Evolutionary conservation across 768 basidiomycete genomes (phyloP), one percentile per base, ranked within the genome.

Genomic region (Pulveroboletus sp.): DNA sequence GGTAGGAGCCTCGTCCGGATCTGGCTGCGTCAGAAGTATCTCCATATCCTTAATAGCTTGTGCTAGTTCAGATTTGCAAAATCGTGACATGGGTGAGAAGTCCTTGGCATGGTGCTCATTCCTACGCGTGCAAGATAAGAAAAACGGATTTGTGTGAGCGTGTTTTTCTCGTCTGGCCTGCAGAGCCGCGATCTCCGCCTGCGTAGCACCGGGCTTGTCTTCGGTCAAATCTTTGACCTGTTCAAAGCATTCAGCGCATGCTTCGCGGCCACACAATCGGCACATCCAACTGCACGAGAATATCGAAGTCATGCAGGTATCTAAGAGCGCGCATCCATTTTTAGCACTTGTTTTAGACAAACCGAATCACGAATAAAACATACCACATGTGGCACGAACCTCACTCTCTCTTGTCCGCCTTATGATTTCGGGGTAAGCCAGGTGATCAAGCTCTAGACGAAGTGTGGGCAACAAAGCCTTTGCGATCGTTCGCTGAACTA

Each of bases 271-370:
- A 65, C 94, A 97, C 35, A 81, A 64, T n/a, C 86, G 78, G 65
- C 93, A 95, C 80, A 94, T 88, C 83, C 89, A 95, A 28, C 83
- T 86, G 50, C 82, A 83, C 6, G 87, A 86, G 68, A 95, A 95
- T 50, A 95, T 82, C 11, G 93, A 94, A 5, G 91, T 93, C 77
- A 91, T 88, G 67, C 93, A 96, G 2, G 88, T 91, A 68, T 96
- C 93, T 95, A 64, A 18, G 50, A 52, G 42, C 36, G 50, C n/a
- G 10, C 0, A 24, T 49, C 46, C 41, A 48, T 49, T 42, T 44
- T 46, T 55, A 45, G 54, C 48, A 44, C 18, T 46, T 7, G 18
- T 46, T 44, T 39, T 57, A 47, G 33, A 42, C 24, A 28, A 43
- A 42, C 18, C 8, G 47, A 40, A 38, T 39, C 28, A 36, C 43